phyloP scores from a whole-genome alignment of 2,329 filamentous ascomycete genomes.

The Lojkania enalia region DNA sequence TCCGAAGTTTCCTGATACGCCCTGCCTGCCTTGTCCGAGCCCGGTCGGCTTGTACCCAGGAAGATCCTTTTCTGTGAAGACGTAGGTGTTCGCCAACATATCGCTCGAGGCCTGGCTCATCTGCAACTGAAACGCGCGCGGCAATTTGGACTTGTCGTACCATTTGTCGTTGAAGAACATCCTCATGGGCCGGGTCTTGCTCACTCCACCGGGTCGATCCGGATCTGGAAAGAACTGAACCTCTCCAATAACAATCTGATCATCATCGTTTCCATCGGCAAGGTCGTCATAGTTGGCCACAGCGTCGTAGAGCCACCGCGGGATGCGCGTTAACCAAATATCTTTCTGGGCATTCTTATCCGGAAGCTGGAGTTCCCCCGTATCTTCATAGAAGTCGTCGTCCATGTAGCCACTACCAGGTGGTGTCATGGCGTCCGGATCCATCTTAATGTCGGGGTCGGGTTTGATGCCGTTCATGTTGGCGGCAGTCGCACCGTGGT shows the following conservation, averaged over 20 bases:
- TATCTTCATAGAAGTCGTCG: slow-evolving; percentile 50
- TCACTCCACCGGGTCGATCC: slow-evolving; percentile 28
- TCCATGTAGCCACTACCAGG: slow-evolving; percentile 40
- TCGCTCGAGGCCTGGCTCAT: slow-evolving; percentile 55
- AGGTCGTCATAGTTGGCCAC: slow-evolving; percentile 42
- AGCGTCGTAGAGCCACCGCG: slow-evolving; percentile 45
- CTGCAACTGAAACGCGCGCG: slow-evolving; percentile 84
- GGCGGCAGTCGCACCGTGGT: too few relatives aligned
- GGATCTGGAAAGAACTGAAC: slow-evolving; percentile 30
- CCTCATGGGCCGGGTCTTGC: slow-evolving; percentile 58
- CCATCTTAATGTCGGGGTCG: slow-evolving; percentile 43
- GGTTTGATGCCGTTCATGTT: slow-evolving; percentile 47
- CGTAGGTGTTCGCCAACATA: slow-evolving; percentile 79
- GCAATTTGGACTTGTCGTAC: slow-evolving; percentile 71
- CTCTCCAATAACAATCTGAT: slow-evolving; percentile 44
- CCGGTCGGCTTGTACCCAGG: slow-evolving; percentile 65
- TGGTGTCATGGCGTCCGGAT: slow-evolving; percentile 35
- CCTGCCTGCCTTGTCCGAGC: slow-evolving; percentile 29
- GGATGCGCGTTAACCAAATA: slow-evolving; percentile 45
- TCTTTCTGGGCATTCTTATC: slow-evolving; percentile 28
- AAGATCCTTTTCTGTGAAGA: slow-evolving; percentile 93
- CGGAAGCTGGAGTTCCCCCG: slow-evolving; percentile 47
- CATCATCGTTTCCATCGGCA: slow-evolving; percentile 41
- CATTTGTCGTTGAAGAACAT: slow-evolving; percentile 67
- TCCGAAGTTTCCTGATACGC: slow-evolving; percentile 23